These are phyloP conservation scores for Bonnemaisonia californica DNA, from an alignment of 31 red algal species.

Conservation along the genomic window DNA sequence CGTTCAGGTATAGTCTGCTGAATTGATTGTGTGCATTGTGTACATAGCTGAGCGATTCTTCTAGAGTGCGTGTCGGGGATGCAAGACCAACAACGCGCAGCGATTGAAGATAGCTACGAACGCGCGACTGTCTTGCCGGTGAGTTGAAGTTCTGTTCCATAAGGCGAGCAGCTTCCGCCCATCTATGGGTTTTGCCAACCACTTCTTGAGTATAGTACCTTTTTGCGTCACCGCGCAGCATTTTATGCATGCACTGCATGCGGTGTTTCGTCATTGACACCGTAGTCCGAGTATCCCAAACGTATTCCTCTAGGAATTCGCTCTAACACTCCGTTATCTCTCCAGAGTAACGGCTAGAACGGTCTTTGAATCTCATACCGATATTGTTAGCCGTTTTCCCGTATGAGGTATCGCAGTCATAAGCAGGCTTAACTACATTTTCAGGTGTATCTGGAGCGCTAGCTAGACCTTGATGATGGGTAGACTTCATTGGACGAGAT, in stretches of 20 bases:
- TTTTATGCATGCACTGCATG: not conserved
- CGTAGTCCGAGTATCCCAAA: not conserved
- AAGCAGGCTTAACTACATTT: no score
- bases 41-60: not conserved
- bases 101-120: not conserved
- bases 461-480: no score
- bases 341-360: not conserved
- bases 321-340: not conserved
- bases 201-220: not conserved
- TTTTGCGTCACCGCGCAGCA: not conserved
- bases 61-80: not conserved
- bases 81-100: not conserved
- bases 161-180: not conserved
- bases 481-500: no score
- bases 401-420: no score
- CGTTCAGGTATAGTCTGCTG: no score
- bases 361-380: not conserved
- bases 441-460: no score
- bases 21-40: no score
- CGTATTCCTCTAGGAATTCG: not conserved
- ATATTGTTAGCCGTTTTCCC: no score
- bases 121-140: not conserved
- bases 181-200: not conserved
- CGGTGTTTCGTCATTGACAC: not conserved
- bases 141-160: not conserved